Evolutionary conservation across 768 basidiomycete species (phyloP).

Genomic region (Mycena sanguinolenta): DNA sequence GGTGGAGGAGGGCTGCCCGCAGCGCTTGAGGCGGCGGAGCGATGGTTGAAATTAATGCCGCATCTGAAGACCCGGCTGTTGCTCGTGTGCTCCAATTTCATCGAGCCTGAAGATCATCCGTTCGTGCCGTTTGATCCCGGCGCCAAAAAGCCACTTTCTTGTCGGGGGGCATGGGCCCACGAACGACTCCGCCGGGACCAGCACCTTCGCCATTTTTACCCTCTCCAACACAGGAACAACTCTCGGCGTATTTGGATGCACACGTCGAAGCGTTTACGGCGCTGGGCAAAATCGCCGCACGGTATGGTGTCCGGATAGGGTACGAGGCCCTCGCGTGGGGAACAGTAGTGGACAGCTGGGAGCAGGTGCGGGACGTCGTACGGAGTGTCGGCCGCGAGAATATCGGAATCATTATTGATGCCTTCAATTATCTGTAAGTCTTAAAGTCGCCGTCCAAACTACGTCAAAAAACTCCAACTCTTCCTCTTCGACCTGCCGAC

Average conservation of each 20-base stretch:
- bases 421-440: slow-evolving; percentile 53
- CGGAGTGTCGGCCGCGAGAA: slow-evolving; percentile 49
- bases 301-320: slow-evolving; percentile 45
- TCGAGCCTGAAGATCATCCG: slow-evolving; percentile 39
- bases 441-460: slow-evolving; percentile 4
- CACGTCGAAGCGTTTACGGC: slow-evolving; percentile 43
- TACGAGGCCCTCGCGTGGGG: slow-evolving; percentile 54
- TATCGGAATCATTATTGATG: slow-evolving; percentile 53
- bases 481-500: no score
- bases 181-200: slow-evolving; percentile 17
- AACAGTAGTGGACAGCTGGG: slow-evolving; percentile 50
- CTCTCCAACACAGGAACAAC: no score
- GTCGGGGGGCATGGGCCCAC: background rate
- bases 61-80: slow-evolving; percentile 47
- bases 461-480: background rate
- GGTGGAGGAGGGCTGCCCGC: slow-evolving; percentile 37
- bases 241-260: slow-evolving; percentile 44
- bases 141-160: background rate
- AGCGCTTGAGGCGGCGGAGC: slow-evolving; percentile 46
- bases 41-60: slow-evolving; percentile 48
- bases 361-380: slow-evolving; percentile 53
- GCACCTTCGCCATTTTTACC: slow-evolving; percentile 20
- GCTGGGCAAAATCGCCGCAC: slow-evolving; percentile 49
- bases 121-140: slow-evolving; percentile 32
- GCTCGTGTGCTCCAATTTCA: slow-evolving; percentile 52